A percentile compares a stretch with the other conserved stretches of the same genome.
These are phyloP conservation scores for Leucosporidium creatinivorum DNA, from an alignment of 768 basidiomycete genomes.

Conservation along the genomic window DNA sequence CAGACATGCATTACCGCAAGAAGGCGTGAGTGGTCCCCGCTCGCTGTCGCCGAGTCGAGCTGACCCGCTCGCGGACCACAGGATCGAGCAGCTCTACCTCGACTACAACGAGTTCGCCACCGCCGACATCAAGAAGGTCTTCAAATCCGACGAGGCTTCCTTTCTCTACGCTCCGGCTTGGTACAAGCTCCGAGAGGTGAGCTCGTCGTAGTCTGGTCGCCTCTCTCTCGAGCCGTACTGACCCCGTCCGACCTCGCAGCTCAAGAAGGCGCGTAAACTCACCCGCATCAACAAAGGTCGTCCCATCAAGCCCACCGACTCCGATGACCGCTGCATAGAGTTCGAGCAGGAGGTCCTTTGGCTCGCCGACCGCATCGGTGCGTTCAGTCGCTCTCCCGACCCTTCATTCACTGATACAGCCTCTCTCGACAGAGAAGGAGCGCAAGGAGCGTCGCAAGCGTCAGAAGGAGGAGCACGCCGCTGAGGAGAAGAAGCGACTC, in stretches of 20 bases:
- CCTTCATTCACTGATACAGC: too few relatives aligned
- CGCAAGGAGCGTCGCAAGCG: too few relatives aligned
- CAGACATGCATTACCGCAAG: too few relatives aligned
- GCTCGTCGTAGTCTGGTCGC: too few relatives aligned
- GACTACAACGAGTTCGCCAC: constrained; percentile 22
- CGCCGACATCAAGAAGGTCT: constrained; percentile 16
- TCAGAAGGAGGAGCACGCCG: constrained; percentile 4
- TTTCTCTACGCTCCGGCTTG: constrained; percentile 26
- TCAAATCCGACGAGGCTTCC: background rate
- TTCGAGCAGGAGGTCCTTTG: background rate
- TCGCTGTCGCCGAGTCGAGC: too few relatives aligned
- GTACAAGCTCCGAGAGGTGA: constrained; percentile 3
- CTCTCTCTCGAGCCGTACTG: too few relatives aligned
- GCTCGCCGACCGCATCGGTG: background rate
- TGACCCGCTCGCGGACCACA: too few relatives aligned
- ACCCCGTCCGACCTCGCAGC: too few relatives aligned
- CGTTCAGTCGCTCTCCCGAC: too few relatives aligned
- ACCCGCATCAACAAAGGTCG: background rate
- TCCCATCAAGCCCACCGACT: constrained; percentile 4
- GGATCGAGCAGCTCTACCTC: background rate
- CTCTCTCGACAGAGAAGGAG: too few relatives aligned
- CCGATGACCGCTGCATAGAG: background rate
- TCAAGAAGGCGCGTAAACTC: background rate
- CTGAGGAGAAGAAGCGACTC: too few relatives aligned
- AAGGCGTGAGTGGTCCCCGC: too few relatives aligned